Evolutionary conservation across 208 protist species (phyloP).

Genomic region (Leishmania guyanensis): DNA sequence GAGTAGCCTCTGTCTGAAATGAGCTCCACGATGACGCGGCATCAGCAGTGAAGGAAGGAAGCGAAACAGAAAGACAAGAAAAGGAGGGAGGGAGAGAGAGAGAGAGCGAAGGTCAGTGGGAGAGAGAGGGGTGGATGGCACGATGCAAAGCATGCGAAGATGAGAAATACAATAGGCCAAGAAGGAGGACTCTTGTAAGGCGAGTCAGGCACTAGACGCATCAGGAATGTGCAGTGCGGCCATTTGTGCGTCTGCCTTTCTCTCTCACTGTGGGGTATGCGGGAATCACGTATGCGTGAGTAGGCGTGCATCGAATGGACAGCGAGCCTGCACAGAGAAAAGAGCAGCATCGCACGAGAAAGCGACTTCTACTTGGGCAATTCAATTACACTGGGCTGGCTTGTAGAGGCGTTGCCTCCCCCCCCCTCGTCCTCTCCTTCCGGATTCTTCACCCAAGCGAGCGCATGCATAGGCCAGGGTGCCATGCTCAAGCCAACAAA

Average conservation of each 20-base stretch:
- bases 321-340: not conserved
- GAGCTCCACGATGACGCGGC: not conserved
- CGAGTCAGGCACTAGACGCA: not conserved
- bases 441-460: not conserved
- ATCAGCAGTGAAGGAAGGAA: not conserved
- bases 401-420: not conserved
- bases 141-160: not conserved
- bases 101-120: conserved; percentile 5
- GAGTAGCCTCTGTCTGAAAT: not conserved
- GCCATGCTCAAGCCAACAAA: not conserved
- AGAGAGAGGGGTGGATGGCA: not conserved
- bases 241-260: not conserved
- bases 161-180: no score
- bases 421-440: not conserved
- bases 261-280: not conserved
- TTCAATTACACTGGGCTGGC: not conserved
- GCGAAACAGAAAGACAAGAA: conserved; percentile 1
- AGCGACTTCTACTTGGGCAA: not conserved
- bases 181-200: not conserved
- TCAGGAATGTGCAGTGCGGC: not conserved
- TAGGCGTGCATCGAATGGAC: not conserved
- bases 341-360: not conserved
- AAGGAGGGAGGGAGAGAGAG: not conserved
- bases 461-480: no score
- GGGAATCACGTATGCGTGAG: not conserved